phyloP scores from a whole-genome alignment of 208 protist genomes.

The Leishmania gerbilli region DNA sequence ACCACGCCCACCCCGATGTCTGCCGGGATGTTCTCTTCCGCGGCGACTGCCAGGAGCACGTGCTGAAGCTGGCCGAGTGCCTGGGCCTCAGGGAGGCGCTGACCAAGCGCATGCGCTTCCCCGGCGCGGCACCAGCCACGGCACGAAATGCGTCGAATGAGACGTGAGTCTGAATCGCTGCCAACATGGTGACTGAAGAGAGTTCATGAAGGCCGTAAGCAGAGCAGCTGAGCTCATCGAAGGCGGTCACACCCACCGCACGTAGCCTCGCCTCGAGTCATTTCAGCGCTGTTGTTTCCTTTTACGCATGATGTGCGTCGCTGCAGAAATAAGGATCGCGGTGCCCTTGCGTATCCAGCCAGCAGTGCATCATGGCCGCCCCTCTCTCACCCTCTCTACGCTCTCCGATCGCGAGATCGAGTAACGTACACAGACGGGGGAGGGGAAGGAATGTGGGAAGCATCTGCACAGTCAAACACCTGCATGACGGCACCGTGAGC shows the following conservation, averaged over 20 bases:
- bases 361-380: not conserved
- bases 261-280: not conserved
- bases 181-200: not conserved
- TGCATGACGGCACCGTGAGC: not conserved
- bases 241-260: not conserved
- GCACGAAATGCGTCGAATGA: not conserved
- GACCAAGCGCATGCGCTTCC: not conserved
- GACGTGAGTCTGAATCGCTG: not conserved
- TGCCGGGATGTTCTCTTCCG: constrained; percentile 75
- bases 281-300: not conserved
- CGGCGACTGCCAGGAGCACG: constrained; percentile 76
- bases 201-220: not conserved
- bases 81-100: constrained; percentile 55
- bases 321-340: not conserved
- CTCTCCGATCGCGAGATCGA: not conserved
- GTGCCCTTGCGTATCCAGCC: not conserved
- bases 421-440: not conserved
- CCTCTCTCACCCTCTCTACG: too few relatives aligned
- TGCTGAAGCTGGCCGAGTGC: constrained; percentile 42
- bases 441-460: not conserved
- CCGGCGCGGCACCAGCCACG: not conserved
- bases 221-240: not conserved
- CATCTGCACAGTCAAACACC: not conserved
- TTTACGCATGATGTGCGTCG: not conserved
- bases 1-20: constrained; percentile 20